Base-by-base conservation (phyloP, 2,329 filamentous ascomycete species). In the Raffaelea albimanens region DNA sequence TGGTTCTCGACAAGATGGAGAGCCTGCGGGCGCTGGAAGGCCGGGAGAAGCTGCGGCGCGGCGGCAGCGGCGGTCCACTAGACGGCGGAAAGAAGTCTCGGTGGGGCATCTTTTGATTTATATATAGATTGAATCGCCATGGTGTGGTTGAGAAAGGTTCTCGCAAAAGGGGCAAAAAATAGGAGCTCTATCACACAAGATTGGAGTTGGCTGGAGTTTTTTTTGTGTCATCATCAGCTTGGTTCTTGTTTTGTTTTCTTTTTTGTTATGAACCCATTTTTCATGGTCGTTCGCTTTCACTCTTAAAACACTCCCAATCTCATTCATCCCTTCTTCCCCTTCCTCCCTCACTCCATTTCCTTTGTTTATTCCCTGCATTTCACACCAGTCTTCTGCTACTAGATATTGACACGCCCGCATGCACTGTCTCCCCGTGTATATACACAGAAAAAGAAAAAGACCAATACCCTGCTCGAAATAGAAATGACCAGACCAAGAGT, bases 1-100 rank as follows among this genome's bases (percentile, higher is more conserved):
- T 96, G 48, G 93, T 95, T 5, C 72, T 98, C 25, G 85, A 88
- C 62, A 97, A 98, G 74, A 97, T 98, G 79, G 90, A 97, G 63
- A 85, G 87, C 49, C 67, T 98, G 58, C 76, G 87, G 50, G 84
- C 90, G 58, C 71, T 98, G 9, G 90, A 97, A 59, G 83, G 83
- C 10, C 72, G 84, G 46, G 83, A 84, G 55, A 80, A 81, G 59
- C 49, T 48, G 22, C 36, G 56, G 78, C 80, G 59, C 72, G 79
- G 41, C 13, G 34, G 39, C 18, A 29, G 34, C 33, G 53, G 48
- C 23, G 14, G 7, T 38, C 14, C 13, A 8, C 13, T n/a, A 5
- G 18, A 38, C 34, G 34, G 34, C 34, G 34, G 34, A 8, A 19
- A 19, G 34, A n/a, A 16, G 34, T 38, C 34, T 5, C 34, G 34